Conservation (phyloP, 805 yeast genomes). For the Teunomyces gatunensis region DNA sequence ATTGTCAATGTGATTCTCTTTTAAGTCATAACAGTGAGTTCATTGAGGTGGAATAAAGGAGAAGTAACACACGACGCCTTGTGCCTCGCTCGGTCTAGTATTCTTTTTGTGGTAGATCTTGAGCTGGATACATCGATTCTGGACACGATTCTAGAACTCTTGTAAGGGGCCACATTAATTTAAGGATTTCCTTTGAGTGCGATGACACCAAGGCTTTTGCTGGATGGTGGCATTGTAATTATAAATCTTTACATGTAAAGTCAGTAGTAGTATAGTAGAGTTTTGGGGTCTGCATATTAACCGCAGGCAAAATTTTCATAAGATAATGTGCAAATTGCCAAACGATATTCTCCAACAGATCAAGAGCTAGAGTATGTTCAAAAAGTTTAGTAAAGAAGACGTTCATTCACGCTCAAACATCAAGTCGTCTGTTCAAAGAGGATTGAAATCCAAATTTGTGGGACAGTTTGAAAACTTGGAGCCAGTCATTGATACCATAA, state of each 20-base stretch:
- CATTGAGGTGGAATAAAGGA: slow-evolving; percentile 13
- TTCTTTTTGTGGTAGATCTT: slow-evolving; percentile 28
- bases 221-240: slow-evolving; percentile 47
- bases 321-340: not conserved
- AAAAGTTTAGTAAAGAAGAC: slow-evolving; percentile 77
- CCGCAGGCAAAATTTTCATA: not conserved
- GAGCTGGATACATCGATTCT: slow-evolving; percentile 41
- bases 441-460: slow-evolving; percentile 72
- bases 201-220: slow-evolving; percentile 36
- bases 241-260: slow-evolving; percentile 36
- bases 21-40: slow-evolving; percentile 21
- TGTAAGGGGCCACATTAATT: slow-evolving; percentile 40
- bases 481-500: slow-evolving; percentile 70
- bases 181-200: slow-evolving; percentile 45
- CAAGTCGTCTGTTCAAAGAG: slow-evolving; percentile 91
- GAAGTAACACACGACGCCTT: slow-evolving; percentile 25
- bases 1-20: slow-evolving; percentile 11
- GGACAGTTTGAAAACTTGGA: slow-evolving; percentile 74
- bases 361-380: slow-evolving; percentile 39
- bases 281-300: not conserved
- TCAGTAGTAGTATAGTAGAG: not conserved
- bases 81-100: slow-evolving; percentile 48
- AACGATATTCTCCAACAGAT: not conserved
- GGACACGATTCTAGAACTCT: slow-evolving; percentile 5
- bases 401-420: slow-evolving; percentile 87